Evolutionary conservation across 768 basidiomycete species (phyloP).

Genomic region (Fomitopsis pulvina): DNA sequence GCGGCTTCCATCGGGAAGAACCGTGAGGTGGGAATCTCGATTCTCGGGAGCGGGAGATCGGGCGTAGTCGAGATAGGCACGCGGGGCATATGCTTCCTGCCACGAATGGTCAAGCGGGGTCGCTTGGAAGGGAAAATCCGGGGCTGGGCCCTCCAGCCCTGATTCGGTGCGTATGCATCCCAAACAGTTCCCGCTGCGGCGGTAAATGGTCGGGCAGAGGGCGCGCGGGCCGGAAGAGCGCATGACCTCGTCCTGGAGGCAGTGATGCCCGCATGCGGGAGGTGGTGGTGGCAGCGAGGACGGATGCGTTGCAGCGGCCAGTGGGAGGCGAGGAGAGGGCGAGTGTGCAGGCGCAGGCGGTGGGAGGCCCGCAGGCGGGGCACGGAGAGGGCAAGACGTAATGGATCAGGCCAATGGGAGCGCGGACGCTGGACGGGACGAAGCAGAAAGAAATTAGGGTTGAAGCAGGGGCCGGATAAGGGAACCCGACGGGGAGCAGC

Average conservation of each 20-base stretch:
- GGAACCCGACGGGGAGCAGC: neutral
- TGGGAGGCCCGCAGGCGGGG: neutral
- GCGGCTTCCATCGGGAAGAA: neutral
- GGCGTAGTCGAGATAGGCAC: slow-evolving; percentile 3
- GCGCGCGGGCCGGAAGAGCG: neutral
- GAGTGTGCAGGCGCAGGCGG: neutral
- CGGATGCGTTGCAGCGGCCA: neutral
- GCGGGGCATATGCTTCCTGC: slow-evolving; percentile 1
- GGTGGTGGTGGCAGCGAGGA: neutral
- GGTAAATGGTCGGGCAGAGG: neutral
- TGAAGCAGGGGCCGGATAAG: neutral
- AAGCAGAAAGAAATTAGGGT: neutral
- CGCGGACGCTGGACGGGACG: neutral
- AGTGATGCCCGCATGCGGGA: neutral
- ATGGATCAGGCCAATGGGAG: neutral
- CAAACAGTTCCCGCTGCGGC: neutral
- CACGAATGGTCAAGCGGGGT: neutral
- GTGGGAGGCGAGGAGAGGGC: neutral
- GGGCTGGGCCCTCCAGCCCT: slow-evolving; percentile 1
- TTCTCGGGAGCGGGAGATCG: neutral
- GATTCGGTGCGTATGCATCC: neutral
- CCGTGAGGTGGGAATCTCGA: neutral
- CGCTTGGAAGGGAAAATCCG: slow-evolving; percentile 3
- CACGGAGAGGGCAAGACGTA: neutral
- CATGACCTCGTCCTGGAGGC: neutral